Conservation (phyloP, 345 rosid species). For the Salix dunnii region DNA sequence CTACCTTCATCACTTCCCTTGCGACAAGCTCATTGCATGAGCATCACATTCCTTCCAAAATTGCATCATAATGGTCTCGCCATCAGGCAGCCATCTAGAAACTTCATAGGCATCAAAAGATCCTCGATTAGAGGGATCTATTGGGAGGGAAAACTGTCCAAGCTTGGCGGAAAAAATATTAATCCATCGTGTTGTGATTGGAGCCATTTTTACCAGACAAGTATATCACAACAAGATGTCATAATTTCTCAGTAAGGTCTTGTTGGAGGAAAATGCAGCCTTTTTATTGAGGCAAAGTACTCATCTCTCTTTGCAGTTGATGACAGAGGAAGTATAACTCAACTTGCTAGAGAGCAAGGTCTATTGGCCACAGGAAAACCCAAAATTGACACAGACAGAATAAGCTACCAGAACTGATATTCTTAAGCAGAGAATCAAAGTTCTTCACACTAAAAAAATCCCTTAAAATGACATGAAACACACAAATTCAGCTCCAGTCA, state of each 20-base stretch:
- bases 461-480: background rate
- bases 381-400: background rate
- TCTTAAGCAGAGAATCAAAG: background rate
- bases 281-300: background rate
- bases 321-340: background rate
- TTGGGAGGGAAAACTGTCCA: background rate
- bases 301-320: background rate
- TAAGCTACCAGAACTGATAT: background rate
- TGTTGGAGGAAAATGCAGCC: background rate
- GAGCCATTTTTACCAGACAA: background rate
- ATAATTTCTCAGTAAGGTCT: background rate
- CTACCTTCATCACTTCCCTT: background rate
- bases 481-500: background rate
- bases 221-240: background rate
- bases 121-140: background rate
- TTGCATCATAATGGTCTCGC: background rate
- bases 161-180: background rate
- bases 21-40: background rate
- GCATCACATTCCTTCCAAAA: background rate
- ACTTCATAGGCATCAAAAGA: background rate
- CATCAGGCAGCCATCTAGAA: background rate
- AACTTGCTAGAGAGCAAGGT: background rate
- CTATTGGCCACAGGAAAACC: background rate
- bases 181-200: background rate
- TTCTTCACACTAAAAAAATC: background rate